Percentiles rank a stretch among this genome's conserved stretches.
Evolutionary conservation across 345 rosid species (phyloP).

Genomic region (Cardamine occulta): DNA sequence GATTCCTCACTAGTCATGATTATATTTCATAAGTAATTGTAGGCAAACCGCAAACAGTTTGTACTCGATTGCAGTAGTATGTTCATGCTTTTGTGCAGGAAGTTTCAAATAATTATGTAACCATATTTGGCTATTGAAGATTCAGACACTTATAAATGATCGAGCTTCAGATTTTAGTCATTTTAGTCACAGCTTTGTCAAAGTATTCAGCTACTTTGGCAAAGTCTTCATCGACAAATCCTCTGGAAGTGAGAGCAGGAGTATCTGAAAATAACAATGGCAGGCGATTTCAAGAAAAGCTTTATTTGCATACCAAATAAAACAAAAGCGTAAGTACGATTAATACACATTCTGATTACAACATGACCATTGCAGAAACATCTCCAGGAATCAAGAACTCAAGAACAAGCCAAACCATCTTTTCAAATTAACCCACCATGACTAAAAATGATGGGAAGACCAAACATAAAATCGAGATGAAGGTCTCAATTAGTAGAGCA

Average conservation of each 20-base stretch:
- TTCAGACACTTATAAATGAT: too few species aligned
- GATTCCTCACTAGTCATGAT: too few species aligned
- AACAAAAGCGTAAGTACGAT: neutral
- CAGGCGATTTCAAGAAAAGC: neutral
- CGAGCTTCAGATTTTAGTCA: slow-evolving; percentile 79
- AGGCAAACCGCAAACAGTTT: neutral
- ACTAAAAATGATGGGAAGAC: too few species aligned
- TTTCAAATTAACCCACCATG: too few species aligned
- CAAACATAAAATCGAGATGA: too few species aligned
- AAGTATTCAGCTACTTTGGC: slow-evolving; percentile 86
- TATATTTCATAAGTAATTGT: neutral
- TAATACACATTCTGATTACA: slow-evolving; percentile 98
- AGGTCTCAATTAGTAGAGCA: too few species aligned
- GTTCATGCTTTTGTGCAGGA: neutral
- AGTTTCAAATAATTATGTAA: slow-evolving; percentile 14
- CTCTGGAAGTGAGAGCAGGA: slow-evolving; percentile 91
- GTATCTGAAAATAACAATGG: slow-evolving; percentile 58
- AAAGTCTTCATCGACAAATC: slow-evolving; percentile 87
- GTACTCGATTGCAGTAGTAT: neutral
- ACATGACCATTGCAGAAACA: slow-evolving; percentile 99
- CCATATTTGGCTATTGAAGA: slow-evolving; percentile 22
- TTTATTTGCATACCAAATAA: neutral
- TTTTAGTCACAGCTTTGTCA: slow-evolving; percentile 67
- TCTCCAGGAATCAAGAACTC: slow-evolving; percentile 99
- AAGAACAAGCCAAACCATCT: too few species aligned